Base-by-base conservation (phyloP, 2,329 filamentous ascomycete species). In the Cytospora piceae region DNA sequence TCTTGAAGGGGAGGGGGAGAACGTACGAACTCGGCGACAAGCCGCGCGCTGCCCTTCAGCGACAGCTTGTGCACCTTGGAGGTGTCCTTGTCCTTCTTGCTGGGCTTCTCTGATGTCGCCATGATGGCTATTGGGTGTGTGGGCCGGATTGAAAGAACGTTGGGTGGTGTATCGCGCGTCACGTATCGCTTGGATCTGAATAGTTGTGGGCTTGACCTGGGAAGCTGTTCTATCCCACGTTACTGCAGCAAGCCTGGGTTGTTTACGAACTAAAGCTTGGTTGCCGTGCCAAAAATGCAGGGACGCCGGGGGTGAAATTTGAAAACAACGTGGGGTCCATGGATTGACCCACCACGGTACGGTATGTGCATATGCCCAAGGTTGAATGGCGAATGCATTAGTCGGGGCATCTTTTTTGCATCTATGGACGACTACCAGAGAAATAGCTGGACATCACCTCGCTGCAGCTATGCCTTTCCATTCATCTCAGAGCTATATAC, bases 31-130 rank as follows among this genome's bases (percentile, higher is more conserved):
- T 99, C 95, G 54, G 94, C 91, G 65, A 98, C 93, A 46, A 96
- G 86, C 79, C 94, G 96, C 49, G 93, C 87, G 72, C 81, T 86
- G 79, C 91, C 92, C 79, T 93, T 94, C 69, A 97, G 84, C 46
- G 94, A 92, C 69, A 99, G 87, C 83, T 97, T 98, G 82, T 99
- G 95, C 68, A 93, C 88, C 80, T 97, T 97, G 71, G 92, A 92
- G 74, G 93, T 93, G 74, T 89, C 86, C 77, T 87, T 88, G 58
- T 83, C 80, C 61, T 77, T 77, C 56, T 71, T 66, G 52, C 63
- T 61, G 66, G 67, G 42, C 57, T 70, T 71, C 54, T 67, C 61
- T 11, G 61, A 64, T 55, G 59, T 64, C 9, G 70, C 61, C 69
- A 71, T 72, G 42, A 58, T 57, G 54, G 11, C 49, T 49, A 2